phyloP scores from a whole-genome alignment of 495 filamentous ascomycete genomes.

The Podospora bellae-mahoneyi region DNA sequence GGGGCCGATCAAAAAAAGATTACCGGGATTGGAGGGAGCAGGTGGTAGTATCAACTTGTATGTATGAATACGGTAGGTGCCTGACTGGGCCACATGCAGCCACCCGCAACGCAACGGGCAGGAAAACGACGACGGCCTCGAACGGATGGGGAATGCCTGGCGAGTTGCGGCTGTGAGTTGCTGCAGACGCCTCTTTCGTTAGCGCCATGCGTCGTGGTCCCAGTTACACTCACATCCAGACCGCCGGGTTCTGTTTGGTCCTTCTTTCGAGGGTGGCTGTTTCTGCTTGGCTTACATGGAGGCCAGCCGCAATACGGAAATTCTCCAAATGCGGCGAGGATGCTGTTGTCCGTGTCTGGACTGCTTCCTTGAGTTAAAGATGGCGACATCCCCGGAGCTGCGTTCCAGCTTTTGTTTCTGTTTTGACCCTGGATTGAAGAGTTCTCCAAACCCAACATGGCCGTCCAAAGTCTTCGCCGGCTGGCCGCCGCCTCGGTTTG shows the following conservation, averaged over 20 bases:
- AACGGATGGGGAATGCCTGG: background rate
- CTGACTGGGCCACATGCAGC: background rate
- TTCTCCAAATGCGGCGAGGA: no score
- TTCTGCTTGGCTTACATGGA: no score
- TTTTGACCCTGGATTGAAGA: background rate
- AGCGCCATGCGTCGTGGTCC: background rate
- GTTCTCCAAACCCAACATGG: slow-evolving; percentile 10
- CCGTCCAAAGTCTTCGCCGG: slow-evolving; percentile 14
- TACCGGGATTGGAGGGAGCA: no score
- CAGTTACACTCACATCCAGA: background rate
- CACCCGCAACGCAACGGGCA: background rate
- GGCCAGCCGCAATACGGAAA: background rate
- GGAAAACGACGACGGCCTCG: background rate
- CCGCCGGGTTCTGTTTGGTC: background rate
- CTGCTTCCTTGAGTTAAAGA: background rate
- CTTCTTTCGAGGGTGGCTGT: no score
- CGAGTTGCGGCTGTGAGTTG: background rate
- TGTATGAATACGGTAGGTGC: no score
- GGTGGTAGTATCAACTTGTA: no score
- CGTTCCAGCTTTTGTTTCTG: background rate
- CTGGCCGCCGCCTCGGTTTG: slow-evolving; percentile 15
- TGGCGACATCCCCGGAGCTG: background rate
- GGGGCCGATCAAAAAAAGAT: no score
- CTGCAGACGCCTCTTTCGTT: background rate
- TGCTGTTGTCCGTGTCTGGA: background rate